Evolutionary conservation across 2,329 filamentous ascomycete genomes (phyloP).

Genomic region (Cladophialophora immunda): DNA sequence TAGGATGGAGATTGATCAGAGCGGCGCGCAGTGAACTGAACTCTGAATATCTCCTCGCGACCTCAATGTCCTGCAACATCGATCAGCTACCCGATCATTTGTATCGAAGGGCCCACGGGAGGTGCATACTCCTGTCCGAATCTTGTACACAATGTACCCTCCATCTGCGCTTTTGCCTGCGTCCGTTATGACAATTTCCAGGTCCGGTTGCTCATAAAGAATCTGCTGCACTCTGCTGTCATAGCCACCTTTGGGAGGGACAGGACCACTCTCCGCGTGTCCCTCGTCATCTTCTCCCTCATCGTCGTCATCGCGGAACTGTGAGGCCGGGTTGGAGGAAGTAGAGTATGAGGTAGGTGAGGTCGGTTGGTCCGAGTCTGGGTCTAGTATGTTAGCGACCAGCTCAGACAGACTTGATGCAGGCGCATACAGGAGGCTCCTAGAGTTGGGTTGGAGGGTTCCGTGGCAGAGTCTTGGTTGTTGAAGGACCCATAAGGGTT

Average conservation of each 20-base stretch:
- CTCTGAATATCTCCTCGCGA: slow-evolving; percentile 93
- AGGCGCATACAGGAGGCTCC: slow-evolving; percentile 30
- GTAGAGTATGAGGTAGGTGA: slow-evolving; percentile 76
- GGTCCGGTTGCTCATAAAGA: slow-evolving; percentile 90
- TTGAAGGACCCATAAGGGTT: slow-evolving; percentile 97
- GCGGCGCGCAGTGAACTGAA: slow-evolving; percentile 91
- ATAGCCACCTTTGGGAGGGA: slow-evolving; percentile 82
- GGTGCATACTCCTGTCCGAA: slow-evolving; percentile 81
- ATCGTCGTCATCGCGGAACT: slow-evolving; percentile 69
- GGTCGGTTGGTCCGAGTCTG: slow-evolving; percentile 67
- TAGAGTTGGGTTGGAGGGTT: slow-evolving; percentile 28
- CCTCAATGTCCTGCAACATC: slow-evolving; percentile 82
- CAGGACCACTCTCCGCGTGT: slow-evolving; percentile 57
- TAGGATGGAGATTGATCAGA: slow-evolving; percentile 90
- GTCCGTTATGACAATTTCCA: slow-evolving; percentile 90
- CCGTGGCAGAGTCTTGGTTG: slow-evolving; percentile 67
- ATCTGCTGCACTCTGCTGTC: slow-evolving; percentile 97
- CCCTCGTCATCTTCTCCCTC: slow-evolving; percentile 55
- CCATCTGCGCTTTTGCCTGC: slow-evolving; percentile 95
- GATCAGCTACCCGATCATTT: background rate
- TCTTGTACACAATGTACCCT: slow-evolving; percentile 96
- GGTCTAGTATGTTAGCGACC: slow-evolving; percentile 19
- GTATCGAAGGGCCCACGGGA: background rate
- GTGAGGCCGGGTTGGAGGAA: slow-evolving; percentile 71
- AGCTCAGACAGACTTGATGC: background rate